Evolutionary conservation across 2,329 filamentous ascomycete genomes (phyloP).

Genomic region (Botryotinia globosa): DNA sequence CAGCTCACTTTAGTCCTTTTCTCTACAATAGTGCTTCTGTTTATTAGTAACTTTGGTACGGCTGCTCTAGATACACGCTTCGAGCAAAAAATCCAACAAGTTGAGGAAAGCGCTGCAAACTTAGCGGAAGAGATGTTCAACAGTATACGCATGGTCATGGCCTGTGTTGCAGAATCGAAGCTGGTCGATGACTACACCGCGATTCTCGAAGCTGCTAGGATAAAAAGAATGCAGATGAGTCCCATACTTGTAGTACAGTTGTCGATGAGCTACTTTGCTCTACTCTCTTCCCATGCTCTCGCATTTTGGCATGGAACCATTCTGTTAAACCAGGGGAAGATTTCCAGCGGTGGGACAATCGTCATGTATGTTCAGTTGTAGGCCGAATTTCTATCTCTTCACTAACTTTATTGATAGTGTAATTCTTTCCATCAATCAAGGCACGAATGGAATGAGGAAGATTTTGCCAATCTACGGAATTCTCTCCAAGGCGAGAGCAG

Average conservation of each 20-base stretch:
- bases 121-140: neutral
- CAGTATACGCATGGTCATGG: constrained; percentile 8
- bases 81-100: constrained; percentile 7
- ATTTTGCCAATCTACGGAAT: constrained; percentile 2
- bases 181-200: neutral
- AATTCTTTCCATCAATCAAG: constrained; percentile 10
- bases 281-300: constrained; percentile 18
- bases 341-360: constrained; percentile 7
- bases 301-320: constrained; percentile 23
- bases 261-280: constrained; percentile 12
- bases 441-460: constrained; percentile 12
- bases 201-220: neutral
- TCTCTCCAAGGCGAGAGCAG: constrained; percentile 4
- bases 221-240: constrained; percentile 6
- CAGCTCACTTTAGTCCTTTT: constrained; percentile 83
- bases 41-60: constrained; percentile 12
- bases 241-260: constrained; percentile 15
- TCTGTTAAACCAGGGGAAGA: constrained; percentile 8
- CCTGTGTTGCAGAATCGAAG: constrained; percentile 8
- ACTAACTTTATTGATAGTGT: neutral
- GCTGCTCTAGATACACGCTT: constrained; percentile 7
- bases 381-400: neutral
- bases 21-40: constrained; percentile 59
- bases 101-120: neutral
- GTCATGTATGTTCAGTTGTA: neutral